Base-by-base conservation (phyloP, 352 stramenopile species). In the Phytopythium ostracodes region DNA sequence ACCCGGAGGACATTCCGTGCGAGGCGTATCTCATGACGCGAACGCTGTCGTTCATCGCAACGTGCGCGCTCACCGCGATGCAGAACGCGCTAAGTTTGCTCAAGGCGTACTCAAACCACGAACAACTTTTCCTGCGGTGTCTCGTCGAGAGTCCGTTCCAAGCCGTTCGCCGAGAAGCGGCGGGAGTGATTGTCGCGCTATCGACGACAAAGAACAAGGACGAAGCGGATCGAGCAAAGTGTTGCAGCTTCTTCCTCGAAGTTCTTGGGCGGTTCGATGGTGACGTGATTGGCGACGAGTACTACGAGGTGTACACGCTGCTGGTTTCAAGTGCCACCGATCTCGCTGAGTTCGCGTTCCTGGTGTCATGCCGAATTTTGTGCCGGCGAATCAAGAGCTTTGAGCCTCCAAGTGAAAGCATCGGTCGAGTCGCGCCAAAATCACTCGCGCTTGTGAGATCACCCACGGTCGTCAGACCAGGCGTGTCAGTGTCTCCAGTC, bases 251-350 rank as follows among this genome's bases (percentile, higher is more conserved):
- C 47, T 87, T 79, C n/a, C 55, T 89, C 18, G 62, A 66, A 24
- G 52, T 87, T 43, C 54, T 89, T 24, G 77, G 78, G n/a, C 71
- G 72, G 2, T 89, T 79, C 51, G 68, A 71, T 42, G 71, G 69
- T 2, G 29, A 65, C 46, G 72, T 87, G 24, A 64, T 35, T 46
- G 61, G 81, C 31, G 71, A 83, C 60, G 80, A 89, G 62, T 89
- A 87, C 64, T 89, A 84, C 56, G 76, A 76, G 49, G 74, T 87
- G 42, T 87, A 81, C 54, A 81, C 73, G 33, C 57, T 87, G 25
- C 73, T 89, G n/a, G 69, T 89, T 6, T 73, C 72, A 24, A 81
- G 64, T 56, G 72, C 69, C 12, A 66, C 81, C 9, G 65, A 79
- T 50, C 40, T 89, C 2, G 69, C 55, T 8, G 66, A 73, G 11